Conservation (phyloP, 2,329 filamentous ascomycete genomes). For the Phialophora tarda region DNA sequence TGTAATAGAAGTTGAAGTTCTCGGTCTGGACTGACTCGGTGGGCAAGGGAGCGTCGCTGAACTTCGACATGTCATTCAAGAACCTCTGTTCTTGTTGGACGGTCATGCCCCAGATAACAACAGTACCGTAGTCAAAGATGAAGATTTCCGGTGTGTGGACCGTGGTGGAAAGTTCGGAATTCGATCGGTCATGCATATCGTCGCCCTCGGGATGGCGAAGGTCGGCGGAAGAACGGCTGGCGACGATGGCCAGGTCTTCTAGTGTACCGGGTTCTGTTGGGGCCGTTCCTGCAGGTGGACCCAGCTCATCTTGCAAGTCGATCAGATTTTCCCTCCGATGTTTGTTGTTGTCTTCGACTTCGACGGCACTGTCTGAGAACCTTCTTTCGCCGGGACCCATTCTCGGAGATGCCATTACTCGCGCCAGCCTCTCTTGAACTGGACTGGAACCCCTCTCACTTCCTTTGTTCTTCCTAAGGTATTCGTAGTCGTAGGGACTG, state of each 20-base stretch:
- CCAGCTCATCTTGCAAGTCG: conserved; percentile 59
- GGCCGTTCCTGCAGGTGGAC: conserved; percentile 38
- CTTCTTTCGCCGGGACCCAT: conserved; percentile 38
- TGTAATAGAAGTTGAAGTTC: conserved; percentile 99
- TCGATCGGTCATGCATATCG: conserved; percentile 47
- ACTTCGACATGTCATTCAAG: conserved; percentile 90
- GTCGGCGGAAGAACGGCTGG: conserved; percentile 30
- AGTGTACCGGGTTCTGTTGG: conserved; percentile 35
- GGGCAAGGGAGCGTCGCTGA: conserved; percentile 86
- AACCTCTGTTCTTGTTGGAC: conserved; percentile 87
- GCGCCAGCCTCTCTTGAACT: conserved; percentile 34
- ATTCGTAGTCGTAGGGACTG: conserved; percentile 83
- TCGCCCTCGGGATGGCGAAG: conserved; percentile 36
- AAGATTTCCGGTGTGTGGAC: conserved; percentile 95
- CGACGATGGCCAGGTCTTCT: conserved; percentile 25
- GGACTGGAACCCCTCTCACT: conserved; percentile 36
- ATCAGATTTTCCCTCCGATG: conserved; percentile 66
- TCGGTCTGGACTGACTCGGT: conserved; percentile 92
- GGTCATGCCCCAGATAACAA: conserved; percentile 98
- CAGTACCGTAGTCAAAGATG: conserved; percentile 94
- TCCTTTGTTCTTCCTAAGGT: conserved; percentile 49
- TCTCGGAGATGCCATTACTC: conserved; percentile 35
- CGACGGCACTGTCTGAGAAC: conserved; percentile 70
- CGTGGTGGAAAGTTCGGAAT: conserved; percentile 76
- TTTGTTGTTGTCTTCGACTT: conserved; percentile 66